Conservation (phyloP, 345 rosid species). For the Firmiana major region DNA sequence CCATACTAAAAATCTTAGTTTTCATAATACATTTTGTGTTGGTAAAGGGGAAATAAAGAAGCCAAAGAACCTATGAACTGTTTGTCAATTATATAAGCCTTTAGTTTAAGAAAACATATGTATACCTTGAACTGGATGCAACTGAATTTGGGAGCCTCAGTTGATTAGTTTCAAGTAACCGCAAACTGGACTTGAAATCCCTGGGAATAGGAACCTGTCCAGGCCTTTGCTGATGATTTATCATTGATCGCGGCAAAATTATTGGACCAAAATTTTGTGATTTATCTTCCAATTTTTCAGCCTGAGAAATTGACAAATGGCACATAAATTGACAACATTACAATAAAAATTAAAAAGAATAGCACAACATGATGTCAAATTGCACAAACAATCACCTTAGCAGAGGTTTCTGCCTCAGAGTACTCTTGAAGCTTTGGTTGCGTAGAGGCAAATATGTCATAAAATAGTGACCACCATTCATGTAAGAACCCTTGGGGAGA, state of each 20-base stretch:
- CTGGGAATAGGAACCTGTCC: slow-evolving; percentile 10
- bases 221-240: slow-evolving; percentile 16
- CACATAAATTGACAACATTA: neutral
- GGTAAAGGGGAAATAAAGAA: neutral
- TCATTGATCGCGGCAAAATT: neutral
- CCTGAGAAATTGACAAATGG: slow-evolving; percentile 14
- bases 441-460: slow-evolving; percentile 17
- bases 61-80: neutral
- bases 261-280: neutral
- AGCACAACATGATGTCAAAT: slow-evolving; percentile 2
- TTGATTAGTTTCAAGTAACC: slow-evolving; percentile 5
- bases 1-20: neutral
- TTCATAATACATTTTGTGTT: neutral
- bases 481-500: slow-evolving; percentile 25
- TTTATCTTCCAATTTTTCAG: neutral
- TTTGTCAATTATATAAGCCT: neutral
- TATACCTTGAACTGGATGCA: slow-evolving; percentile 18
- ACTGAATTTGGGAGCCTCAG: neutral
- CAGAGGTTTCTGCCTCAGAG: slow-evolving; percentile 1
- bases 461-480: slow-evolving; percentile 38
- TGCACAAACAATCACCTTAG: slow-evolving; percentile 16
- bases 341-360: neutral
- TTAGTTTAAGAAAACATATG: neutral
- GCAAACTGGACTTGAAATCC: neutral
- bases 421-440: neutral